Percentiles rank a stretch among this genome's conserved stretches.
phyloP scores from a whole-genome alignment of 306 rosid species.

The Prunus mume region DNA sequence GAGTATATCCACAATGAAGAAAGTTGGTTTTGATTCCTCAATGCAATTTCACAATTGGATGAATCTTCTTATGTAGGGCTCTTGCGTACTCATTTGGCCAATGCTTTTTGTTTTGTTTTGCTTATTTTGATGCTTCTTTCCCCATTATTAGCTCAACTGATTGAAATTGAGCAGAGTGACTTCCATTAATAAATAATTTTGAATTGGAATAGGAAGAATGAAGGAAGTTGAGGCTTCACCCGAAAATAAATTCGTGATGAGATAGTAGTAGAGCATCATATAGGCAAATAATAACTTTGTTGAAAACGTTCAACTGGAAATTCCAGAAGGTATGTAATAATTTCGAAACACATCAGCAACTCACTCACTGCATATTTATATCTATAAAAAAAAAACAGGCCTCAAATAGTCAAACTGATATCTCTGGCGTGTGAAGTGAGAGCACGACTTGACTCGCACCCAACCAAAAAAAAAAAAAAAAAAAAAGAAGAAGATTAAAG shows the following conservation, averaged over 20 bases:
- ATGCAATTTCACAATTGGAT: background rate
- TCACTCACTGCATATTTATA: background rate
- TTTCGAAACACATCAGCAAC: background rate
- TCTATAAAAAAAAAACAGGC: background rate
- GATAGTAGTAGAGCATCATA: background rate
- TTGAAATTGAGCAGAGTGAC: background rate
- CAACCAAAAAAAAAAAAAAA: background rate
- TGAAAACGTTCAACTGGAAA: background rate
- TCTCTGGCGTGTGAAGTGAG: background rate
- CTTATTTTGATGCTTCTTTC: background rate
- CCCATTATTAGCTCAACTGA: background rate
- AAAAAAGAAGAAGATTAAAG: background rate
- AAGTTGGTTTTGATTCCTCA: background rate
- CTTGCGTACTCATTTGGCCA: background rate
- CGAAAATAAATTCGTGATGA: background rate
- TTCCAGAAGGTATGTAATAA: background rate
- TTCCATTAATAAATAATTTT: background rate
- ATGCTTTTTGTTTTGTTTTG: background rate
- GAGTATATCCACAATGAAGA: conserved; percentile 7
- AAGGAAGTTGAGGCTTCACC: too few species aligned
- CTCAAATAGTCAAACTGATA: background rate
- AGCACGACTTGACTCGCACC: background rate
- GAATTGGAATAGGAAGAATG: too few species aligned
- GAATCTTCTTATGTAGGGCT: background rate
- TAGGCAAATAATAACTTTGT: background rate